phyloP scores from a whole-genome alignment of 805 yeast species.

The Yamadazyma paraphyllophila region DNA sequence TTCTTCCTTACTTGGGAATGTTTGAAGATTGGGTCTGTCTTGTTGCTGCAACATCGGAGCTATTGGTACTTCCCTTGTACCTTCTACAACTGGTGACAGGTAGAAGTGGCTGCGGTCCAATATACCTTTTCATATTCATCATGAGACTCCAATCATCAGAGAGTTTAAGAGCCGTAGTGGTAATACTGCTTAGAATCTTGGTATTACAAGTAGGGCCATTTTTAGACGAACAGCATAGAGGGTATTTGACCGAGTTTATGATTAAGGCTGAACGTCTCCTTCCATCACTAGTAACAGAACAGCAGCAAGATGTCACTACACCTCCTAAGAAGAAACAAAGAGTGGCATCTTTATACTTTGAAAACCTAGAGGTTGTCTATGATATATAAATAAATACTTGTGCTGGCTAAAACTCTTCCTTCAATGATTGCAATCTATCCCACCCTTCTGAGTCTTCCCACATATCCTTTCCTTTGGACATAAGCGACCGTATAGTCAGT shows the following conservation, averaged over 20 bases:
- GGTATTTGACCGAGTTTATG: background rate
- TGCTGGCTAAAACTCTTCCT: conserved; percentile 20
- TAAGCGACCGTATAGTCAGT: conserved; percentile 65
- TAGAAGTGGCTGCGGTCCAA: background rate
- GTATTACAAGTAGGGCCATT: background rate
- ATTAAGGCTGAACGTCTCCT: background rate
- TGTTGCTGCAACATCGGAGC: conserved; percentile 14
- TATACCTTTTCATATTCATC: conserved; percentile 5
- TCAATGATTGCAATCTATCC: conserved; percentile 56
- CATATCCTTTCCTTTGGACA: conserved; percentile 71
- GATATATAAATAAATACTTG: conserved; percentile 12
- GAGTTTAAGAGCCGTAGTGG: conserved; percentile 1
- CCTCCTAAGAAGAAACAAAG: conserved; percentile 11
- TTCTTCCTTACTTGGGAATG: conserved; percentile 15
- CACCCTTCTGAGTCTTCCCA: conserved; percentile 86
- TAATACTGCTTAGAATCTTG: background rate
- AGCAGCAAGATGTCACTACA: background rate
- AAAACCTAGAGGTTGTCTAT: conserved; percentile 20
- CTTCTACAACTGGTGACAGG: background rate
- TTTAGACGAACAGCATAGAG: background rate
- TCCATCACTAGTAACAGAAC: conserved; percentile 1
- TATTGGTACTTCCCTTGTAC: conserved; percentile 6
- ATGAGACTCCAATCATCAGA: conserved; percentile 13
- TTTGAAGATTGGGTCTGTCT: conserved; percentile 17
- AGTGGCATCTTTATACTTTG: conserved; percentile 25